A percentile compares a stretch with the other conserved stretches of the same genome.
Evolutionary conservation across 2,329 filamentous ascomycete genomes (phyloP).

Genomic region (Aureobasidium lini): DNA sequence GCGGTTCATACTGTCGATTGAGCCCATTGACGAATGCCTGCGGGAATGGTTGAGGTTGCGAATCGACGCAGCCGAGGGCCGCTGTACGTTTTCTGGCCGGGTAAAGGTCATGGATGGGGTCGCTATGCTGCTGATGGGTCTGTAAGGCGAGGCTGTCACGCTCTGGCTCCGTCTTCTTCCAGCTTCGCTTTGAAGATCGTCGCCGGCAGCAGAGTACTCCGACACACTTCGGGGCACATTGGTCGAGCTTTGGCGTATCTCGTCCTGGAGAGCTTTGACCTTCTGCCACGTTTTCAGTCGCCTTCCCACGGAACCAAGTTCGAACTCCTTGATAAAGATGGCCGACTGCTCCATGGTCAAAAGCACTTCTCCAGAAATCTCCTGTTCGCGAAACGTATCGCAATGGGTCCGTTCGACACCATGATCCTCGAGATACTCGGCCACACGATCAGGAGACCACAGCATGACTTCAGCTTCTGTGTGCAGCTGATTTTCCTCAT

Average conservation of each 20-base stretch:
- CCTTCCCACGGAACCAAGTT: constrained; percentile 82
- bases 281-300: constrained; percentile 94
- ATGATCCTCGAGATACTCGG: constrained; percentile 76
- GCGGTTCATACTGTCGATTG: constrained; percentile 35
- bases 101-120: constrained; percentile 20
- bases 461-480: constrained; percentile 64
- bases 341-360: constrained; percentile 93
- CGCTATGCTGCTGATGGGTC: not conserved
- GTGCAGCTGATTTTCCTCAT: constrained; percentile 71
- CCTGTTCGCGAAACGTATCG: constrained; percentile 89
- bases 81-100: constrained; percentile 24
- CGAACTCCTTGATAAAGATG: constrained; percentile 90
- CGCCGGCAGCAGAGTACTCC: constrained; percentile 33
- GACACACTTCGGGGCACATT: constrained; percentile 31
- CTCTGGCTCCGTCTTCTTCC: constrained; percentile 38
- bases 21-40: constrained; percentile 81
- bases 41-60: constrained; percentile 65
- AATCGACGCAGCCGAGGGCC: constrained; percentile 30
- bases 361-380: constrained; percentile 89
- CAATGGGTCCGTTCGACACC: constrained; percentile 87
- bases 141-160: constrained; percentile 1
- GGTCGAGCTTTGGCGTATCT: constrained; percentile 58
- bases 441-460: constrained; percentile 77
- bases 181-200: constrained; percentile 31
- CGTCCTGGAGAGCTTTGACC: constrained; percentile 84